phyloP scores from a whole-genome alignment of 1,284 basidiomycete species.

The Ganoderma resinaceum region DNA sequence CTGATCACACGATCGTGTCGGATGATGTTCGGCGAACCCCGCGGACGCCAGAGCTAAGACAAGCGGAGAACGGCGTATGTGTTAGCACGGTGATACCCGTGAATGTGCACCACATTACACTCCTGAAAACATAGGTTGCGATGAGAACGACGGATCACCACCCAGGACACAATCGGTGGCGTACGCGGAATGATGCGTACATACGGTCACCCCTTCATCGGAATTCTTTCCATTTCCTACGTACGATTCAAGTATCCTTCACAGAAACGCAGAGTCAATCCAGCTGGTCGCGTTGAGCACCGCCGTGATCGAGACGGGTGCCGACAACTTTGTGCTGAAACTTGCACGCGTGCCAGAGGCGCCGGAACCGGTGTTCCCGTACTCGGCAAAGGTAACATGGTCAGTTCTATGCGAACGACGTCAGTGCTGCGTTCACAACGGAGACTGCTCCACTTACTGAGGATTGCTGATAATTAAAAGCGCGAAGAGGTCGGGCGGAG shows the following conservation, averaged over 20 bases:
- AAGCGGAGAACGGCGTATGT: background rate
- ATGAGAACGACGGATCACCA: constrained; percentile 1
- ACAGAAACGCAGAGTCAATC: constrained; percentile 35
- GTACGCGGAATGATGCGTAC: constrained; percentile 4
- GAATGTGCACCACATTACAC: background rate
- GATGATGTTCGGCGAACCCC: background rate
- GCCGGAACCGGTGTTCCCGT: constrained; percentile 34
- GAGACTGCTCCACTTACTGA: constrained; percentile 16
- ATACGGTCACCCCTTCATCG: background rate
- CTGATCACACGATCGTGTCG: constrained; percentile 5
- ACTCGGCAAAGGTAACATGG: constrained; percentile 38
- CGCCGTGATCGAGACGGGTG: constrained; percentile 33
- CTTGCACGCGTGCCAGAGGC: constrained; percentile 33
- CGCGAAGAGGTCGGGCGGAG: background rate
- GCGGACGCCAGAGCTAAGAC: background rate
- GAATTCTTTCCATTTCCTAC: background rate
- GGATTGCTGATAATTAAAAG: constrained; percentile 13
- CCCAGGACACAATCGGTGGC: background rate
- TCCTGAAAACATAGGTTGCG: constrained; percentile 2
- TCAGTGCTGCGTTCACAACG: background rate
- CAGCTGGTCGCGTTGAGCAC: constrained; percentile 36
- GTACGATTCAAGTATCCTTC: constrained; percentile 5
- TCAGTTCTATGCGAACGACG: constrained; percentile 29
- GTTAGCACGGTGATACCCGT: background rate
- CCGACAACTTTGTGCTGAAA: constrained; percentile 34